These are phyloP conservation scores for Arthrinium puccinioides DNA, from an alignment of 2,329 filamentous ascomycete species.

Conservation along the genomic window DNA sequence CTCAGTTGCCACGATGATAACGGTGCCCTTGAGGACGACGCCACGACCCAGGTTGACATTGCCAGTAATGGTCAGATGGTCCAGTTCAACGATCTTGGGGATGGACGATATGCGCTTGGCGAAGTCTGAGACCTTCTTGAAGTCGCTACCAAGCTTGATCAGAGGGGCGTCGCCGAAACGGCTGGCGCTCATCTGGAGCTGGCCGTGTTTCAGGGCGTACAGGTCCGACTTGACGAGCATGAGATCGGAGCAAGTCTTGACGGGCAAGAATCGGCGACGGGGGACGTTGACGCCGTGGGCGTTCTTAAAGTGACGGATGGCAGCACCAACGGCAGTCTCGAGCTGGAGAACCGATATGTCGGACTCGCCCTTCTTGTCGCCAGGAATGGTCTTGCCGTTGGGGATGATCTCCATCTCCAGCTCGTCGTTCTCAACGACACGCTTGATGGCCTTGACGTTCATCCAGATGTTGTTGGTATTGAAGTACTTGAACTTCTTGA, in stretches of 20 bases:
- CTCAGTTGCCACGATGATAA: conserved; percentile 98
- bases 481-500: conserved; percentile 99
- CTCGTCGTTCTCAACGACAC: conserved; percentile 96
- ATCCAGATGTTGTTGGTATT: conserved; percentile 99
- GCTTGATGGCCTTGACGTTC: conserved; percentile 95
- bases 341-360: conserved; percentile 97
- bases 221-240: conserved; percentile 99
- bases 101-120: conserved; percentile 81
- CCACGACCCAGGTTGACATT: conserved; percentile 94
- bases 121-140: conserved; percentile 99
- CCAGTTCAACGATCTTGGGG: conserved; percentile 83
- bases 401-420: conserved; percentile 99
- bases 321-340: conserved; percentile 95
- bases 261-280: conserved; percentile 93
- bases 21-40: conserved; percentile 93
- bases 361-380: conserved; percentile 99
- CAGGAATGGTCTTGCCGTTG: conserved; percentile 97
- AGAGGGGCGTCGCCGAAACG: conserved; percentile 94
- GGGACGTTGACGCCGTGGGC: conserved; percentile 99
- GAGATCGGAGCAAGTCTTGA: conserved; percentile 99
- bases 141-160: conserved; percentile 98
- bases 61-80: conserved; percentile 95
- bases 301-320: conserved; percentile 97
- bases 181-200: conserved; percentile 93
- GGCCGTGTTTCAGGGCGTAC: conserved; percentile 97